Conservation (phyloP, 805 yeast genomes). For the Isabelozyma pseudorhagii region DNA sequence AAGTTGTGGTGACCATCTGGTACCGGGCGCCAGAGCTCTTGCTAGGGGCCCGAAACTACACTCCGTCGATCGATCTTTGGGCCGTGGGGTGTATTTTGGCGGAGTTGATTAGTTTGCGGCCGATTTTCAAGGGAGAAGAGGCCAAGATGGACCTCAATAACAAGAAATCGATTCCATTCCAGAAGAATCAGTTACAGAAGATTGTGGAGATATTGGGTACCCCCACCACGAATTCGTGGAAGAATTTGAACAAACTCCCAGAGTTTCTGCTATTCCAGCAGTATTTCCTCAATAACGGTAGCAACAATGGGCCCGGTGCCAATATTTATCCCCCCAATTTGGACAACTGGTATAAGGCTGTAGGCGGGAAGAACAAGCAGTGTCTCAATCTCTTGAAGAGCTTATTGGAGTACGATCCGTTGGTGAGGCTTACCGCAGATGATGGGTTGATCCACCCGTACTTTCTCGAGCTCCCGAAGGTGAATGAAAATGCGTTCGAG, state of each 20-base stretch:
- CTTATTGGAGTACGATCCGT: slow-evolving; percentile 80
- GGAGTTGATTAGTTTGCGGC: slow-evolving; percentile 82
- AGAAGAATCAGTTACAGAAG: slow-evolving; percentile 85
- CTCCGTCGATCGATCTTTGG: slow-evolving; percentile 93
- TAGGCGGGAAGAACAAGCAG: slow-evolving; percentile 69
- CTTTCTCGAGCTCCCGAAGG: slow-evolving; percentile 68
- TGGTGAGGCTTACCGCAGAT: slow-evolving; percentile 71
- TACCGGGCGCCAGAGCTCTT: slow-evolving; percentile 90
- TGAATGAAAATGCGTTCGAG: slow-evolving; percentile 75
- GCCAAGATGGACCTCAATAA: slow-evolving; percentile 81
- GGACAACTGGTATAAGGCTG: slow-evolving; percentile 80
- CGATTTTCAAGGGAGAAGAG: slow-evolving; percentile 96
- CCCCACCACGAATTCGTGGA: slow-evolving; percentile 79
- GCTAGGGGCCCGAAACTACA: slow-evolving; percentile 88
- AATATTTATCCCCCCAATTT: slow-evolving; percentile 66
- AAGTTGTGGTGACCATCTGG: slow-evolving; percentile 97
- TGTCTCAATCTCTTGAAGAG: slow-evolving; percentile 65
- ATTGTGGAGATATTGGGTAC: slow-evolving; percentile 92
- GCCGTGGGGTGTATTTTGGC: slow-evolving; percentile 95
- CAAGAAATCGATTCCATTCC: slow-evolving; percentile 91
- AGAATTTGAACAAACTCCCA: slow-evolving; percentile 73
- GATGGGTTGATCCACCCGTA: slow-evolving; percentile 75
- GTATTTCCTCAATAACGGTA: slow-evolving; percentile 28
- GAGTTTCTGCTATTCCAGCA: slow-evolving; percentile 59
- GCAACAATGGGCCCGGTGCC: slow-evolving; percentile 17